A percentile compares a stretch with the other conserved stretches of the same genome.
phyloP scores from a whole-genome alignment of 2,329 filamentous ascomycete species.

The Aspergillus aculeatus region DNA sequence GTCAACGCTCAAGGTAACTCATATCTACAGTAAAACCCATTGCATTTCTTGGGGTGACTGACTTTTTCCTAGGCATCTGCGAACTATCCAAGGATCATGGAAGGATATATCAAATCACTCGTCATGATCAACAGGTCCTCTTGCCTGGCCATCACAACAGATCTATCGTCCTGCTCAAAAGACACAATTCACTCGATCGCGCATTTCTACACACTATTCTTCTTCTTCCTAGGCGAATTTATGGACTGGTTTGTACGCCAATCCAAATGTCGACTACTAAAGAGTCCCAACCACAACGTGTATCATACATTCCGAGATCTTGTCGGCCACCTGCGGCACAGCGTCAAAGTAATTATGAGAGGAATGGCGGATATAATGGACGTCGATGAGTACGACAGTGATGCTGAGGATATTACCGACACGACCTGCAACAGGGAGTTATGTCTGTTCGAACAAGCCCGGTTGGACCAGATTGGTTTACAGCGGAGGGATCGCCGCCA shows the following conservation, averaged over 20 bases:
- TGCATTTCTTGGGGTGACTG: neutral
- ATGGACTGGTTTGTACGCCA: constrained; percentile 40
- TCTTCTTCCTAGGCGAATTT: constrained; percentile 38
- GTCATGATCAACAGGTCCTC: constrained; percentile 35
- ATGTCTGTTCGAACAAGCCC: constrained; percentile 31
- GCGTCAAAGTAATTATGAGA: constrained; percentile 21
- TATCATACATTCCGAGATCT: constrained; percentile 36
- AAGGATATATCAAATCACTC: constrained; percentile 34
- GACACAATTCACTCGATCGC: constrained; percentile 24
- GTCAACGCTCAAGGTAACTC: constrained; percentile 36
- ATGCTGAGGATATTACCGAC: constrained; percentile 7
- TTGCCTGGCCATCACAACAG: constrained; percentile 11
- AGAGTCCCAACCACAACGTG: constrained; percentile 36
- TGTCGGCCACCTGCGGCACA: constrained; percentile 30
- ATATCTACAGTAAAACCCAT: neutral
- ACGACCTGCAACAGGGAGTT: constrained; percentile 22
- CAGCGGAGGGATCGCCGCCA: constrained; percentile 31
- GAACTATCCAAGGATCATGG: constrained; percentile 35
- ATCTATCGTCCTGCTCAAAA: constrained; percentile 13
- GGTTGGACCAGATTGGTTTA: constrained; percentile 34
- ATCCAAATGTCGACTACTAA: constrained; percentile 35
- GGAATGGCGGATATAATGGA: constrained; percentile 23
- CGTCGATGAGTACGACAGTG: constrained; percentile 23
- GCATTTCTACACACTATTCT: constrained; percentile 35
- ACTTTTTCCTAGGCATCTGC: constrained; percentile 31